phyloP scores from a whole-genome alignment of 495 filamentous ascomycete genomes.

The Pyrenula massariospora region DNA sequence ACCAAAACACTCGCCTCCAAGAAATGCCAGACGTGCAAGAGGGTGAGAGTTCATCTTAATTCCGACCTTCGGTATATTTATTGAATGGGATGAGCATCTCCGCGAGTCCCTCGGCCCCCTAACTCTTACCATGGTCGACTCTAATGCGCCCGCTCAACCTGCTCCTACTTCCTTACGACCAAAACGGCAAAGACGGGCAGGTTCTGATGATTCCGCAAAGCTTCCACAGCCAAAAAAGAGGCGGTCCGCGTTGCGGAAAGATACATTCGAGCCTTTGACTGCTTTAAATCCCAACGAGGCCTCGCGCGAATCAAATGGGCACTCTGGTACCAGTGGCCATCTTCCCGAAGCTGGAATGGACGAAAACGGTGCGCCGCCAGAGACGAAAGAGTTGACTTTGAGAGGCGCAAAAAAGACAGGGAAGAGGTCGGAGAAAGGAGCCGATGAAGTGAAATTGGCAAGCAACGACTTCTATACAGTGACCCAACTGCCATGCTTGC shows the following conservation, averaged over 20 bases:
- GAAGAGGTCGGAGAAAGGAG: slow-evolving; percentile 28
- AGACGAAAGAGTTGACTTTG: slow-evolving; percentile 44
- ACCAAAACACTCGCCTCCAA: background rate
- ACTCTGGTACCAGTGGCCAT: slow-evolving; percentile 26
- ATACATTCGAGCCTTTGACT: slow-evolving; percentile 28
- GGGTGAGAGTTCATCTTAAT: too few species aligned
- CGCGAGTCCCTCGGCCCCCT: too few species aligned
- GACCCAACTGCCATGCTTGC: slow-evolving; percentile 69
- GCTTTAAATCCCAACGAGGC: slow-evolving; percentile 24
- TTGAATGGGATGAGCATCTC: too few species aligned
- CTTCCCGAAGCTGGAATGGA: slow-evolving; percentile 29
- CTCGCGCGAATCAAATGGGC: slow-evolving; percentile 35
- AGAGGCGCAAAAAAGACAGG: slow-evolving; percentile 47
- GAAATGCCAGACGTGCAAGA: too few species aligned
- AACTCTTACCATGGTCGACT: slow-evolving; percentile 47
- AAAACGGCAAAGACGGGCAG: slow-evolving; percentile 55
- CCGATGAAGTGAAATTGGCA: slow-evolving; percentile 54
- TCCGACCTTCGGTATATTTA: too few species aligned
- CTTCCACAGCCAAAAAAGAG: slow-evolving; percentile 64
- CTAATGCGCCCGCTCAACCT: slow-evolving; percentile 32
- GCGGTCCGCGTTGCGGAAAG: slow-evolving; percentile 46
- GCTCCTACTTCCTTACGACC: slow-evolving; percentile 42
- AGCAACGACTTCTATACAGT: slow-evolving; percentile 80
- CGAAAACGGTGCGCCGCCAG: slow-evolving; percentile 22
- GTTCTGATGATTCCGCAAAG: slow-evolving; percentile 50